A percentile compares a stretch with the other conserved stretches of the same genome.
Conservation (phyloP, 768 basidiomycete genomes). For the Cystoderma amianthinum region DNA sequence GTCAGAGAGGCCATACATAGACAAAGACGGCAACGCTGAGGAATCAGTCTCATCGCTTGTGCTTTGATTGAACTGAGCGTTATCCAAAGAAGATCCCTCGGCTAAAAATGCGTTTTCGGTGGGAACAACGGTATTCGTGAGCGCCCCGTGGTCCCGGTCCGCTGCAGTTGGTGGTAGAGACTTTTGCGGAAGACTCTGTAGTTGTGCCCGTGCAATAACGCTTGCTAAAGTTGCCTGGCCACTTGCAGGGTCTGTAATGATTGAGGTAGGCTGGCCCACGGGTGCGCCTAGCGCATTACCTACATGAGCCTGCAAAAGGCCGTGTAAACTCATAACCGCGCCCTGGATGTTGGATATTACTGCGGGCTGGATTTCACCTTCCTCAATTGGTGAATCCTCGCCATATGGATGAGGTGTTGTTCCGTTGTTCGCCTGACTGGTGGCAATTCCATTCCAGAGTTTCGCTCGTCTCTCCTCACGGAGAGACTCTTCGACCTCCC, state of each 20-base stretch:
- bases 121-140: background rate
- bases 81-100: too few relatives aligned
- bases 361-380: constrained; percentile 51
- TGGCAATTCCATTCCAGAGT: constrained; percentile 58
- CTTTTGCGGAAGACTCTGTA: constrained; percentile 29
- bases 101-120: too few relatives aligned
- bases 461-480: constrained; percentile 56
- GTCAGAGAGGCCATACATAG: constrained; percentile 66
- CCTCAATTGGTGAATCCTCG: constrained; percentile 35
- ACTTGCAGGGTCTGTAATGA: constrained; percentile 35
- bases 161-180: constrained; percentile 7
- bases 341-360: constrained; percentile 44
- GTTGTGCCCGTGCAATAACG: constrained; percentile 65
- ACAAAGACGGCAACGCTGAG: constrained; percentile 33
- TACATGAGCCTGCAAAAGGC: constrained; percentile 50
- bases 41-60: constrained; percentile 7
- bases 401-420: constrained; percentile 12
- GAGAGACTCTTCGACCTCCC: constrained; percentile 34
- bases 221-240: constrained; percentile 68
- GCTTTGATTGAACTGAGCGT: constrained; percentile 2
- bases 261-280: constrained; percentile 17
- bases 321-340: constrained; percentile 47
- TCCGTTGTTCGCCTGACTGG: constrained; percentile 25
- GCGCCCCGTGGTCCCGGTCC: background rate
- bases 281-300: constrained; percentile 45